Conservation (phyloP, 768 basidiomycete genomes). For the Boletales sp. region DNA sequence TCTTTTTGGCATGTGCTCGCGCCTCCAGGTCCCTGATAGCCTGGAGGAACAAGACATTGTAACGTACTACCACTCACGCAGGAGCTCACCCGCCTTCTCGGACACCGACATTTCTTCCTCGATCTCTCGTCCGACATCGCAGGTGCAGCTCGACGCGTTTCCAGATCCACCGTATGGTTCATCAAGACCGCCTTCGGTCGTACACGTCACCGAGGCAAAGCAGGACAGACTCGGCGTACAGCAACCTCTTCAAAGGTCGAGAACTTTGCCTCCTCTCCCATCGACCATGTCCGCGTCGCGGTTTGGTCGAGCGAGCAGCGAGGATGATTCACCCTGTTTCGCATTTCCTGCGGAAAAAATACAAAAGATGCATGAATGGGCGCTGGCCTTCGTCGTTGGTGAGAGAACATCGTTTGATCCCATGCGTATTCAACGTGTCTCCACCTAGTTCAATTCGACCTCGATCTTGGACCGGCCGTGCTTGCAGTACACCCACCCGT, state of each 20-base stretch:
- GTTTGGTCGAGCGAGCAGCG: constrained; percentile 19
- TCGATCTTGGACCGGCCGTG: constrained; percentile 82
- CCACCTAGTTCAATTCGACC: constrained; percentile 75
- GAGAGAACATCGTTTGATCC: constrained; percentile 13
- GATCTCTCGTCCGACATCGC: constrained; percentile 18
- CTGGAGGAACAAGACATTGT: constrained; percentile 31
- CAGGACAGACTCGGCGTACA: constrained; percentile 11
- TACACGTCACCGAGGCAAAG: constrained; percentile 22
- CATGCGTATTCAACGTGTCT: background rate
- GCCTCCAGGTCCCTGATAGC: constrained; percentile 8
- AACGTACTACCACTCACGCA: constrained; percentile 19
- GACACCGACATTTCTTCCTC: constrained; percentile 21
- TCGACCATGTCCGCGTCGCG: constrained; percentile 21
- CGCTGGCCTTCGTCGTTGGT: constrained; percentile 65
- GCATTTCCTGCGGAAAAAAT: constrained; percentile 46
- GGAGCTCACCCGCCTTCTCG: constrained; percentile 23
- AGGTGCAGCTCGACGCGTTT: constrained; percentile 3
- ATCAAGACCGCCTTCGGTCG: constrained; percentile 35
- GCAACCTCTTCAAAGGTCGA: constrained; percentile 40
- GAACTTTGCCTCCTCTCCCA: constrained; percentile 42
- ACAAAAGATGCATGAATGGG: constrained; percentile 59
- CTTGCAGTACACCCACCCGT: constrained; percentile 66
- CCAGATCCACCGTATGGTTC: constrained; percentile 1
- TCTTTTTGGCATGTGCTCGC: constrained; percentile 7
- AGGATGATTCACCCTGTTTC: constrained; percentile 41